Evolutionary conservation across 129 eudicot species (phyloP).

Genomic region (Lactuca sativa): DNA sequence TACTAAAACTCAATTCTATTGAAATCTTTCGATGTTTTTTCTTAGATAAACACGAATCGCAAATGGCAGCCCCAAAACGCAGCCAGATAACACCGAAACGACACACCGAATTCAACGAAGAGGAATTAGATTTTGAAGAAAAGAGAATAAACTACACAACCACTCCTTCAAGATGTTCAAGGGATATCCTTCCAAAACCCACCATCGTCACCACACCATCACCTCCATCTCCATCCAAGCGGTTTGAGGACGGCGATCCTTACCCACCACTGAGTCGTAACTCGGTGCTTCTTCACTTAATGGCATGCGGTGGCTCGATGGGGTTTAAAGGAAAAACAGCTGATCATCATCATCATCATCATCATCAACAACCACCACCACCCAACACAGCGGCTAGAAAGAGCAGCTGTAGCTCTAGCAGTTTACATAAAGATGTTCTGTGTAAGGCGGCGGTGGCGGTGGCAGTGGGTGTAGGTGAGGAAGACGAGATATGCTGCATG

Average conservation of each 20-base stretch:
- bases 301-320: constrained; percentile 71
- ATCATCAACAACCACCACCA: constrained; percentile 5
- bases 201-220: constrained; percentile 31
- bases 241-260: constrained; percentile 61
- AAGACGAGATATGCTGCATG: constrained; percentile 68
- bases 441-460: constrained; percentile 39
- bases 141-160: constrained; percentile 36
- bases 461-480: constrained; percentile 19
- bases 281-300: constrained; percentile 61
- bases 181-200: constrained; percentile 30
- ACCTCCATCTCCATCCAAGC: constrained; percentile 37
- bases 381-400: constrained; percentile 29
- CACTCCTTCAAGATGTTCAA: constrained; percentile 46
- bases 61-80: constrained; percentile 33
- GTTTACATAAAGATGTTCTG: constrained; percentile 49
- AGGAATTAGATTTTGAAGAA: constrained; percentile 51
- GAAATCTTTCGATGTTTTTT: background rate
- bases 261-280: constrained; percentile 49
- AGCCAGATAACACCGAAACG: constrained; percentile 37
- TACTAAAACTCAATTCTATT: background rate
- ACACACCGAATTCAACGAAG: constrained; percentile 32
- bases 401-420: constrained; percentile 44
- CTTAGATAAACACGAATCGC: constrained; percentile 42
- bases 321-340: constrained; percentile 52
- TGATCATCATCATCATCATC: constrained; percentile 23